Evolutionary conservation across 768 basidiomycete species (phyloP).

Genomic region (Phanerochaete carnosa): DNA sequence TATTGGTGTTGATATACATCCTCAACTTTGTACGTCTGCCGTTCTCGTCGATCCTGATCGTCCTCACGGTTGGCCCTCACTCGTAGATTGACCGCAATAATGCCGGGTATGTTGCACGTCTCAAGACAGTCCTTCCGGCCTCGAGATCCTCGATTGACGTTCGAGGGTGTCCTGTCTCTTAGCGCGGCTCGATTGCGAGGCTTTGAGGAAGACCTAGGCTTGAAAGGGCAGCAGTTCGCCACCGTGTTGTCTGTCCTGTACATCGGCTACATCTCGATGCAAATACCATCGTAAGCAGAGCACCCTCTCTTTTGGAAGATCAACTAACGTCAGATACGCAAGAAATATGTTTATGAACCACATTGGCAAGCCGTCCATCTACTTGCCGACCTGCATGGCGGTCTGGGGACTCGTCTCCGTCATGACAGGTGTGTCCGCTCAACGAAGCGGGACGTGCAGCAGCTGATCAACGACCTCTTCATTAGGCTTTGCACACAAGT

Average conservation of each 20-base stretch:
- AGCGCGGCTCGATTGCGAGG: conserved; percentile 70
- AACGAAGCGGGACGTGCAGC: too few species aligned
- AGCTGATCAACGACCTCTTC: too few species aligned
- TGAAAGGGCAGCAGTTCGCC: conserved; percentile 64
- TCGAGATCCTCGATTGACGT: not conserved
- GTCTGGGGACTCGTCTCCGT: conserved; percentile 55
- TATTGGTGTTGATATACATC: conserved; percentile 43
- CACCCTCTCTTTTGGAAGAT: not conserved
- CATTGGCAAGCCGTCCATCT: conserved; percentile 65
- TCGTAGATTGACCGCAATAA: conserved; percentile 69
- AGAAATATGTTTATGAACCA: conserved; percentile 72
- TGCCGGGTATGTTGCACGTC: conserved; percentile 42
- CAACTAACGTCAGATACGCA: not conserved
- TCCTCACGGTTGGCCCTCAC: not conserved
- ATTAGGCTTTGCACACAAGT: conserved; percentile 21
- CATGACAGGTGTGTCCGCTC: conserved; percentile 35
- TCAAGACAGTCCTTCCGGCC: not conserved
- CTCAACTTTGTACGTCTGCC: conserved; percentile 41
- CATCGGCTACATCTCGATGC: conserved; percentile 75
- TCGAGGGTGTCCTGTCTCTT: not conserved
- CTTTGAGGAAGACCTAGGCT: conserved; percentile 63
- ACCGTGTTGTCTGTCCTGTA: conserved; percentile 67
- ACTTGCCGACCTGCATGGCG: conserved; percentile 63
- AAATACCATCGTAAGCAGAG: conserved; percentile 67
- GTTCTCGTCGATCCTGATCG: not conserved